phyloP scores from a whole-genome alignment of 805 yeast species.

The Yamadazyma philogaea region DNA sequence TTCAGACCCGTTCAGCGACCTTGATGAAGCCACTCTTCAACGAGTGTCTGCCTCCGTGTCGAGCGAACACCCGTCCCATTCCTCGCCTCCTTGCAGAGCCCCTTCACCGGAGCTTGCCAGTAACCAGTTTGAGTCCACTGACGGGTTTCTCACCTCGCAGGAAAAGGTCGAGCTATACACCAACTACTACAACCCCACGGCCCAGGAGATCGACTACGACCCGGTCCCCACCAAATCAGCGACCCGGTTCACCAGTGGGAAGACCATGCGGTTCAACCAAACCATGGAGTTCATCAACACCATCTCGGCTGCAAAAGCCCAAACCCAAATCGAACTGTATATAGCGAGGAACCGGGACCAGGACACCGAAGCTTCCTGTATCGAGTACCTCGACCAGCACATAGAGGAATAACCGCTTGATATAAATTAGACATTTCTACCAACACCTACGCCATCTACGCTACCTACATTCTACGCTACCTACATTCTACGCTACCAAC shows the following conservation, averaged over 20 bases:
- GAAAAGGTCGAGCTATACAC: slow-evolving; percentile 42
- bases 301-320: slow-evolving; percentile 1
- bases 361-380: background rate
- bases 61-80: background rate
- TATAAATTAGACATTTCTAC: background rate
- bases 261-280: slow-evolving; percentile 8
- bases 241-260: slow-evolving; percentile 1
- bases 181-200: slow-evolving; percentile 28
- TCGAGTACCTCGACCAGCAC: slow-evolving; percentile 4
- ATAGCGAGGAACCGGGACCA: background rate
- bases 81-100: background rate
- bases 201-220: slow-evolving; percentile 15
- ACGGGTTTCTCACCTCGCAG: slow-evolving; percentile 39
- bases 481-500: no score
- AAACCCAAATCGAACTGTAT: slow-evolving; percentile 1
- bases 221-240: slow-evolving; percentile 14
- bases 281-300: slow-evolving; percentile 4
- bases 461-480: no score
- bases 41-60: background rate
- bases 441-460: no score
- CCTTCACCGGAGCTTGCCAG: slow-evolving; percentile 13
- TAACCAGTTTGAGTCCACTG: slow-evolving; percentile 21
- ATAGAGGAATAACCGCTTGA: background rate
- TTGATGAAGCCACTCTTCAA: background rate
- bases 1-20: slow-evolving; percentile 2